Evolutionary conservation across 2,329 filamentous ascomycete genomes (phyloP).

Genomic region (Lomentospora prolificans): DNA sequence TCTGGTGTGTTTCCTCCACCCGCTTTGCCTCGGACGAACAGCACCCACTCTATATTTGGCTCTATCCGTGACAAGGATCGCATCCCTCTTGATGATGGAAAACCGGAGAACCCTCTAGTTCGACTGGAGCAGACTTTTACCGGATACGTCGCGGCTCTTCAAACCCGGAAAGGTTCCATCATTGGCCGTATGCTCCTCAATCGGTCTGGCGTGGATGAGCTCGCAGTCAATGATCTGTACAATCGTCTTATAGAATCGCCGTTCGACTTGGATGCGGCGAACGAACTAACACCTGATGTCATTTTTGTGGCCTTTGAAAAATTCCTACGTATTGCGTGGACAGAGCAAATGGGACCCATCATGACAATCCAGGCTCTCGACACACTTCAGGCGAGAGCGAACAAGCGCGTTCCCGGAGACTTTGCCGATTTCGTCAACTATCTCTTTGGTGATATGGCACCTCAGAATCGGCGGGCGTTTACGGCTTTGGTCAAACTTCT

Average conservation of each 20-base stretch:
- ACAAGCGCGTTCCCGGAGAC: conserved; percentile 60
- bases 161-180: conserved; percentile 79
- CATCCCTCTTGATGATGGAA: conserved; percentile 38
- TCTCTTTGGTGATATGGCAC: conserved; percentile 56
- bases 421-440: conserved; percentile 61
- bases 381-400: conserved; percentile 59
- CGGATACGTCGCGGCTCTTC: conserved; percentile 71
- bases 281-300: conserved; percentile 70
- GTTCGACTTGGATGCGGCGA: conserved; percentile 63
- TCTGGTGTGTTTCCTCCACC: conserved; percentile 29
- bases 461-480: conserved; percentile 67
- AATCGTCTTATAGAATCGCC: conserved; percentile 80
- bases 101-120: conserved; percentile 55
- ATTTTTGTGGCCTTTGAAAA: conserved; percentile 91
- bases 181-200: conserved; percentile 67
- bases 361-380: conserved; percentile 63
- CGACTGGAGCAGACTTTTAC: conserved; percentile 78
- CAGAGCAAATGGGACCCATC: conserved; percentile 76
- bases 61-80: conserved; percentile 40
- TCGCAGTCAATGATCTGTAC: conserved; percentile 80
- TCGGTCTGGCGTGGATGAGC: conserved; percentile 59
- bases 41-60: conserved; percentile 44
- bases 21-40: conserved; percentile 31
- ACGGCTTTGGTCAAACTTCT: conserved; percentile 76
- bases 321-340: conserved; percentile 81